Evolutionary conservation across 371 early-diverging fungal species (phyloP).

Genomic region (Lichtheimia ornata): DNA sequence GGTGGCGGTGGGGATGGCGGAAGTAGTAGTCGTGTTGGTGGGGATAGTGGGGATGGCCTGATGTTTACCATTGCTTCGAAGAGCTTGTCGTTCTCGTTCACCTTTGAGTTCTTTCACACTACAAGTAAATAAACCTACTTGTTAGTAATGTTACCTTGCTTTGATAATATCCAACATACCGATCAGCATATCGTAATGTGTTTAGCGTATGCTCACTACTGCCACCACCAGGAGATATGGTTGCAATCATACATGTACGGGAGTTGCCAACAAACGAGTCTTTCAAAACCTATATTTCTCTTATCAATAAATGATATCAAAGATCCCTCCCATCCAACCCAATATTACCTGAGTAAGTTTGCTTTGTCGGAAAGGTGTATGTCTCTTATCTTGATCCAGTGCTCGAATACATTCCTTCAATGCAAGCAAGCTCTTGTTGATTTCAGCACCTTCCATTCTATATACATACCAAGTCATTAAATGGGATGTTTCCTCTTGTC

Average conservation of each 20-base stretch:
- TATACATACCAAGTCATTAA: neutral
- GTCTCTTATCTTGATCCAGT: slow-evolving; percentile 91
- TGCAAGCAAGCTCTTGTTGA: slow-evolving; percentile 98
- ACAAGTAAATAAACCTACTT: neutral
- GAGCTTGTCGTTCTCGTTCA: slow-evolving; percentile 39
- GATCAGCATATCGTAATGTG: slow-evolving; percentile 97
- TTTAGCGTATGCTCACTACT: slow-evolving; percentile 98
- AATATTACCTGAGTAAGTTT: slow-evolving; percentile 89
- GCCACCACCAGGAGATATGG: slow-evolving; percentile 88
- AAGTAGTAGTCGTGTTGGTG: no score
- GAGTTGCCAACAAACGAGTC: slow-evolving; percentile 98
- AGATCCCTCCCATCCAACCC: neutral
- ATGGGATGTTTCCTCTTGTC: neutral
- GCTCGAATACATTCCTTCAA: slow-evolving; percentile 99
- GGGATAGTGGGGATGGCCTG: neutral
- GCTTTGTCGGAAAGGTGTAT: slow-evolving; percentile 97
- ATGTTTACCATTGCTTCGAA: slow-evolving; percentile 1
- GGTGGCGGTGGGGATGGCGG: neutral
- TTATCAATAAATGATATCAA: neutral
- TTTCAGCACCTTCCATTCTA: slow-evolving; percentile 98
- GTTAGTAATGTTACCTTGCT: neutral
- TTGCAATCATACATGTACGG: slow-evolving; percentile 97
- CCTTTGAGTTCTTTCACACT: slow-evolving; percentile 91
- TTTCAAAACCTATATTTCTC: slow-evolving; percentile 75
- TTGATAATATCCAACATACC: slow-evolving; percentile 47